Evolutionary conservation across 441 rosid genomes (phyloP), one percentile per base, ranked within the genome.

Genomic region (Kokia cookei): DNA sequence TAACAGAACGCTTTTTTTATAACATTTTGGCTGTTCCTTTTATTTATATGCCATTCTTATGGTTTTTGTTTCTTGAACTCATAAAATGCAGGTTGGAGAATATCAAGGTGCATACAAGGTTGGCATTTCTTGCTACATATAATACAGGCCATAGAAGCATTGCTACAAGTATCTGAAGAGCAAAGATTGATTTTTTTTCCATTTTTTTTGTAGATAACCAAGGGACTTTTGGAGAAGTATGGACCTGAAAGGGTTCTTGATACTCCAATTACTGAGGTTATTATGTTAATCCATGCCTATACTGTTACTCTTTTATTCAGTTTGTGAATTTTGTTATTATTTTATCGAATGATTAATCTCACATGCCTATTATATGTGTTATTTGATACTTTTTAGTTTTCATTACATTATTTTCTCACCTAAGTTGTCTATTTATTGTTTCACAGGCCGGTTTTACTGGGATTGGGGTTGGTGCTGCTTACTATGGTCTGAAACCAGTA

Each of bases 381-480:
- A 11, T 24, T 58, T 26, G 35, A 58, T 45, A 15, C 72, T 2
- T 40, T 63, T 63, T 63, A 8, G 8, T 37, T 61, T 58, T 58
- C 35, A 58, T 24, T 26, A 24, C 13, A 17, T 17, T 63, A 3
- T 32, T 35, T 37, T 35, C 40, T 35, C 62, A 43, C 32, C 24
- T 72, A 0, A 37, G 61, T 32, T 69, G 15, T 27, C 40, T 11
- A 51, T 22, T 17, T 58, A 2, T 54, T 48, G 19, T 66, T 53
- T 55, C 58, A 26, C 84, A 95, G 98, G 98, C 99, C 83, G 99
- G 99, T 48, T 93, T 96, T 85, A 84, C 98, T 73, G 99, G 99
- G 77, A 92, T 96, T 77, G 98, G 94, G 82, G 99, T 96, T 67
- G 99, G 98, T 73, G 98, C 98, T 55, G 98, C 99, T 77, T 96